Base-by-base conservation (phyloP, 805 yeast species). In the Candida ponderosae region DNA sequence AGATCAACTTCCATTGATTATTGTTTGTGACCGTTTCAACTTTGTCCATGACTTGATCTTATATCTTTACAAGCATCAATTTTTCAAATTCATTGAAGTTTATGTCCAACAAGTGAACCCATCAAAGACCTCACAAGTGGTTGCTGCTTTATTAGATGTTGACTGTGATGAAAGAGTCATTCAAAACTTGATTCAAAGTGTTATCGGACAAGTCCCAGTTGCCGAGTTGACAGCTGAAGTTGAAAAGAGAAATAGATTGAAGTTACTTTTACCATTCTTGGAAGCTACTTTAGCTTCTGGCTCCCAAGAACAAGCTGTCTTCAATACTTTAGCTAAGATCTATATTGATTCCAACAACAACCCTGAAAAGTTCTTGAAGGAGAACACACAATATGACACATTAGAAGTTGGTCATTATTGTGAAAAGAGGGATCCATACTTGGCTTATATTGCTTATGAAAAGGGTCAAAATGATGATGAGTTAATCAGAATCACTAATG, bases 61-160 rank as follows among this genome's bases (percentile, higher is more conserved):
- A 54, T 93, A 84, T 66, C 72, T 93, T 59, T 93, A 93, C 79
- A 93, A 90, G 69, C 85, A 89, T 65, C 89, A 90, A 62, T 90
- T 80, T 65, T 85, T 88, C 77, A 88, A 93, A 63, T 93, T 90
- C 53, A 93, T 93, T 62, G 97, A 93, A 67, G 95, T 93, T 34
- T 93, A 90, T 55, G 98, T 93, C 39, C 97, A 93, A 68, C 95
- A 88, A 59, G 97, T 93, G 36, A 93, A 93, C 65, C 96, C 98
- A 37, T 70, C 94, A 8, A 86, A 84, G 59, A 86, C 99, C 15
- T 95, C 98, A 6, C 95, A 89, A 62, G 99, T 93, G 45, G 76
- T 93, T 54, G 98, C 96, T 43, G 97, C 95, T 33, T 72, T 93
- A 54, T 70, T 93, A 48, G 99, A 93, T 59, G 97, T 93, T 49